phyloP scores from a whole-genome alignment of 345 rosid species.

The Bretschneidera sinensis region DNA sequence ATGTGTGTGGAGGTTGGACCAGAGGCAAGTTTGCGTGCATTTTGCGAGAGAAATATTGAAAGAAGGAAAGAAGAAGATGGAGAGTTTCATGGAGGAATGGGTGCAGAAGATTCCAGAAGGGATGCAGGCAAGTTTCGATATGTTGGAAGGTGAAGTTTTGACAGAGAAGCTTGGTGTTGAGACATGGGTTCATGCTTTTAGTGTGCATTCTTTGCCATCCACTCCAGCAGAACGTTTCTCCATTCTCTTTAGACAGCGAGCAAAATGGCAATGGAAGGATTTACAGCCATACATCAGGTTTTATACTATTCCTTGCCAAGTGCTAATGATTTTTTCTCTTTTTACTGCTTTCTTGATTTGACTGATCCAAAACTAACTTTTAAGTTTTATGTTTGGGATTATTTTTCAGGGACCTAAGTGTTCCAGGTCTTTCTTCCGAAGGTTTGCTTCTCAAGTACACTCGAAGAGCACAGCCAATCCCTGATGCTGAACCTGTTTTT shows the following conservation, averaged over 20 bases:
- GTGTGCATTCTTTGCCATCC: conserved; percentile 63
- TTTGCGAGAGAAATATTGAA: conserved; percentile 60
- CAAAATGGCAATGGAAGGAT: conserved; percentile 92
- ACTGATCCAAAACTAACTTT: not conserved
- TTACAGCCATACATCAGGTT: conserved; percentile 84
- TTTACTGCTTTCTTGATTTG: not conserved
- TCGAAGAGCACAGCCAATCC: conserved; percentile 63
- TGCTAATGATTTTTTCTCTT: not conserved
- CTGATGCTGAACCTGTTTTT: conserved; percentile 68
- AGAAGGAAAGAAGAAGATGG: conserved; percentile 60
- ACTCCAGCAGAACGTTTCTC: conserved; percentile 72
- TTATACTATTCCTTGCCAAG: not conserved
- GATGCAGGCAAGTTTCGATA: conserved; percentile 54
- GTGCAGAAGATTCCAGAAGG: conserved; percentile 54
- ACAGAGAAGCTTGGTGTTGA: conserved; percentile 79
- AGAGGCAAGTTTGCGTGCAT: conserved; percentile 63
- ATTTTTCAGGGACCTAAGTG: conserved; percentile 66
- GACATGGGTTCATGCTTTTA: conserved; percentile 60
- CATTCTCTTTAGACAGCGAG: conserved; percentile 57
- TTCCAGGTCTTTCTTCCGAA: conserved; percentile 82
- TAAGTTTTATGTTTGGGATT: not conserved
- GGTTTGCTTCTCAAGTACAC: conserved; percentile 82
- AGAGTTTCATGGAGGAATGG: conserved; percentile 72
- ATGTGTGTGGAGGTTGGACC: conserved; percentile 60
- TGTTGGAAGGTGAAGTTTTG: conserved; percentile 90